Base-by-base conservation (phyloP, 2,329 filamentous ascomycete genomes). In the Penicillium psychrosexuale region DNA sequence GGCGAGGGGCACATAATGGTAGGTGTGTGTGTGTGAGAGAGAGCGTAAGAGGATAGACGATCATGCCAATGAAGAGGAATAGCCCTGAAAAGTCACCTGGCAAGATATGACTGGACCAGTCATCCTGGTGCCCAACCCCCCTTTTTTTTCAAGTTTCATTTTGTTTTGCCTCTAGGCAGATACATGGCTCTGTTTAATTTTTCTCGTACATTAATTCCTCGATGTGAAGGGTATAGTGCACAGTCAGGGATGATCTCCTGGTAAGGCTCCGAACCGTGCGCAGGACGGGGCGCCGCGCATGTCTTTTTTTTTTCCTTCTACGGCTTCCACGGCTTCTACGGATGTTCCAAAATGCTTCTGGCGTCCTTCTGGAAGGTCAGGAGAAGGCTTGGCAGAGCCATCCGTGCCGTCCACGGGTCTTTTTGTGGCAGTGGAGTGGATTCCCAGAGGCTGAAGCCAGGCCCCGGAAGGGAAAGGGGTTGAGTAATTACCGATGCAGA, bases 301-400 rank as follows among this genome's bases (percentile, higher is more conserved):
- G 33, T 47, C 43, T 56, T 48, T 33, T 38, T 37, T 54, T 53
- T 44, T 46, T 34, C 31, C 50, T 61, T 61, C 53, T 39, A 63
- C 33, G 34, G 40, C 33, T 61, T 52, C 49, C 1, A 52, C 43
- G 43, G 43, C 46, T 54, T 54, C 46, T 5, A 51, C 28, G 34
- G 28, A 44, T 45, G 45, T 64, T 63, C 61, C 47, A 62, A 61
- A 59, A 46, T 37, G 56, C 63, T 65, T 65, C 63, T 63, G 58
- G 62, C 40, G 55, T 52, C 55, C 60, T 57, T 52, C 61, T 52
- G 59, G 63, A 65, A 65, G 63, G 57, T 58, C 55, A 62, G 59
- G 59, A 59, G 62, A 61, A 64, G 63, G 57, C 61, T 63, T 64
- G 59, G 63, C 60, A 28, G 51, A 39, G 40, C 59, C 36, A 39